phyloP scores from a whole-genome alignment of 1,284 basidiomycete genomes.

The Trichosporon sp. region DNA sequence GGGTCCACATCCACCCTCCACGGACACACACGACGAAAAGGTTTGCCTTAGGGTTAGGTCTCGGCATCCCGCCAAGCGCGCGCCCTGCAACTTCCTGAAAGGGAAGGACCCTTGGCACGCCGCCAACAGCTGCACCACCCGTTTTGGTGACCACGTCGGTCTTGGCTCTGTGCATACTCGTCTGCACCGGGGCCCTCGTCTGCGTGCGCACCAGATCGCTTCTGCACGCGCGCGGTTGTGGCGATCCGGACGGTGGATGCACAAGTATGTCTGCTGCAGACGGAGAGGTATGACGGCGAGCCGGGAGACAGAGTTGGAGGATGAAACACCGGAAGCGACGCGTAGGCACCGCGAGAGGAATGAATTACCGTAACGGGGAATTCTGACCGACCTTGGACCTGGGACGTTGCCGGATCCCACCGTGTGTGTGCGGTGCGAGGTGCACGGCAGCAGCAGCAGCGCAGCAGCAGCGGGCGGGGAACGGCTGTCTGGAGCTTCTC shows the following conservation, averaged over 20 bases:
- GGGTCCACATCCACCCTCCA: neutral
- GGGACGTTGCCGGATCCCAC: neutral
- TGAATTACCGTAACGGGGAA: neutral
- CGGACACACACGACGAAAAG: neutral
- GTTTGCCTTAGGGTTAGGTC: neutral
- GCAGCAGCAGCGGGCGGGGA: too few relatives aligned
- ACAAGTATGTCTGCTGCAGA: neutral
- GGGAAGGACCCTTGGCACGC: neutral
- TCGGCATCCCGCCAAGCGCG: neutral
- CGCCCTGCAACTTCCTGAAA: neutral
- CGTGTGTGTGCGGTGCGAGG: neutral
- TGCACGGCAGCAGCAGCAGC: too few relatives aligned
- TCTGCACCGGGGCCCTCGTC: neutral
- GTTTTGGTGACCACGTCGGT: neutral
- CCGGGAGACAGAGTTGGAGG: neutral
- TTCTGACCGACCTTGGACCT: neutral
- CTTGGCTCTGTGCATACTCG: neutral
- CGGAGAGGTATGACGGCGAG: neutral
- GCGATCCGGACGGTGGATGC: neutral
- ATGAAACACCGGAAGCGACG: conserved; percentile 4
- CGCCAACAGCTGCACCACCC: neutral
- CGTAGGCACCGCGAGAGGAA: neutral
- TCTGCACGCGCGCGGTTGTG: neutral
- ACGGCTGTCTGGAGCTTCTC: neutral
- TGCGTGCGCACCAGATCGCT: neutral